Base-by-base conservation (phyloP, 164 flowering plant species). In the Aristolochia californica region DNA sequence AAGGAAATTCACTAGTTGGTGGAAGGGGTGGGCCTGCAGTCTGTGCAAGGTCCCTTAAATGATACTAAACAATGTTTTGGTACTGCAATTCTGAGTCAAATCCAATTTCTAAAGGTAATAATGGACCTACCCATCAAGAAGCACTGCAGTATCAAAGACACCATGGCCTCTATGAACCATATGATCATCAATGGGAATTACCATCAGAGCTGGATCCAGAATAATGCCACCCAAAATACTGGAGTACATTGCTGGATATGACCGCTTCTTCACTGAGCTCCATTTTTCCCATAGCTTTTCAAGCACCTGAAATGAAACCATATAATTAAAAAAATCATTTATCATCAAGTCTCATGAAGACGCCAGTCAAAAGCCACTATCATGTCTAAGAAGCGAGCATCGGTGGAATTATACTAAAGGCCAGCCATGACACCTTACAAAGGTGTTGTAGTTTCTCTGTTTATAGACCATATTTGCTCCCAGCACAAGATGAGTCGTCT, bases 91-190 rank as follows among this genome's bases (percentile, higher is more conserved):
- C 14, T 13, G 22, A n/a, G 16, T 22, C 13, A 8, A 53, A 26
- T 22, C 2, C 24, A 16, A 53, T 5, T n/a, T 25, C 13, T 13
- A 1, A 48, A 48, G 2, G 22, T 22, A 0, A 16, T 16, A 48
- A 52, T 45, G 11, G 30, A 50, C 73, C 23, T 77, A 87, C 95
- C 95, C 95, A 60, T 87, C 64, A 28, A 83, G 65, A 40, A 90
- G 71, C 60, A 81, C 77, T 16, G 97, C 82, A 1, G 95, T 87
- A 69, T 90, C 97, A 48, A 90, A 90, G 56, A 90, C 93, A 30
- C 97, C 95, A 63, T 90, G 97, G 7, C 97, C 97, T 43, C 97
- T 74, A 68, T 90, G 95, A 64, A 90, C 95, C 97, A 90, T 87
- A 71, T 90, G 97, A 72, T 90, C 97, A 68, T 90, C 95, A 14